A percentile compares a stretch with the other conserved stretches of the same genome.
Evolutionary conservation across 306 rosid genomes (phyloP).

Genomic region (Sicyos baderoa): DNA sequence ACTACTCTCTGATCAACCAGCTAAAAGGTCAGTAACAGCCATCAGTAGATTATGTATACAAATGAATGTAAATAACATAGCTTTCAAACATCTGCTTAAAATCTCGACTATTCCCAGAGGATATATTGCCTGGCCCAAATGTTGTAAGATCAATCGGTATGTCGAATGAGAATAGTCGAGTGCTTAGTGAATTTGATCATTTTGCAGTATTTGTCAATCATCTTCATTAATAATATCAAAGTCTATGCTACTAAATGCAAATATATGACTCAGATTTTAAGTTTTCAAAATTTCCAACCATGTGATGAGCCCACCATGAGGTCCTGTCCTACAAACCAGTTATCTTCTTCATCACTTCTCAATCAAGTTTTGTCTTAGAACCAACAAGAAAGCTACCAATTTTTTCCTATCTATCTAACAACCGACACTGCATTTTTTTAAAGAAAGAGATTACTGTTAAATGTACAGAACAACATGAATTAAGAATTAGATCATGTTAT

Average conservation of each 20-base stretch:
- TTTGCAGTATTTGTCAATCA: not conserved
- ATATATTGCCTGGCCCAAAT: too few species aligned
- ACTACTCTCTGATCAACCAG: conserved; percentile 50
- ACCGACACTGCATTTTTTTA: conserved; percentile 5
- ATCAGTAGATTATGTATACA: too few species aligned
- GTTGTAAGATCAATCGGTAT: too few species aligned
- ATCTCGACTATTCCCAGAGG: too few species aligned
- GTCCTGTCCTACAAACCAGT: not conserved
- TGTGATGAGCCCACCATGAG: not conserved
- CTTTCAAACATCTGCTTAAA: too few species aligned
- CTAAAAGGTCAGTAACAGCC: conserved; percentile 27
- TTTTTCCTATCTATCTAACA: not conserved
- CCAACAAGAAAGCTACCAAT: not conserved
- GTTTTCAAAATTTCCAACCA: not conserved
- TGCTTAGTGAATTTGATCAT: not conserved
- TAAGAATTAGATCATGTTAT: not conserved
- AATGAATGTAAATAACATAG: too few species aligned
- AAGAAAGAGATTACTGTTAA: not conserved
- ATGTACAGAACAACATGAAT: not conserved
- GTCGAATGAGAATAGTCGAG: too few species aligned
- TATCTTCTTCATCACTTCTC: not conserved
- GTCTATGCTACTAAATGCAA: conserved; percentile 3
- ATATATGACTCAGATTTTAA: not conserved
- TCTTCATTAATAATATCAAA: not conserved
- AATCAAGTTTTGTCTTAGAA: not conserved